A percentile compares a stretch with the other conserved stretches of the same genome.
phyloP scores from a whole-genome alignment of 495 filamentous ascomycete genomes.

The Podospora pseudoanserina region DNA sequence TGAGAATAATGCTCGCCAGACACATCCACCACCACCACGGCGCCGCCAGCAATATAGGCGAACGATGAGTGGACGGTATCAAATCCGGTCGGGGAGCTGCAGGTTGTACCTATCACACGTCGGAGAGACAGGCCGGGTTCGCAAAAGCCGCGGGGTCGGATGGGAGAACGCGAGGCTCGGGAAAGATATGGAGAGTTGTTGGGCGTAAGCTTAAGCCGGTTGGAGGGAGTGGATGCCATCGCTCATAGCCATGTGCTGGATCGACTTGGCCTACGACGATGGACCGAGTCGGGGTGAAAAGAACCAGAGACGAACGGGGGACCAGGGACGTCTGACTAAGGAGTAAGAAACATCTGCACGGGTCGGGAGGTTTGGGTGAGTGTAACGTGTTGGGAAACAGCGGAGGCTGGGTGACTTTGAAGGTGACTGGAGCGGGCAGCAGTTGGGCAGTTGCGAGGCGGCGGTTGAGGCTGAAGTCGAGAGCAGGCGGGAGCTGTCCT shows the following conservation, averaged over 20 bases:
- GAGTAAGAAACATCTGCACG: conserved; percentile 18
- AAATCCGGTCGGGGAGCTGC: conserved; percentile 78
- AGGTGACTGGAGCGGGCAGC: conserved; percentile 10
- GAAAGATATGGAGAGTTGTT: conserved; percentile 70
- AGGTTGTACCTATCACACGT: conserved; percentile 85
- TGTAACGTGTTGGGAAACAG: conserved; percentile 11
- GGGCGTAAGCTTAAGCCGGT: conserved; percentile 71
- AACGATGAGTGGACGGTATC: conserved; percentile 75
- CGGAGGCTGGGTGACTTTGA: not conserved
- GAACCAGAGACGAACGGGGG: not conserved
- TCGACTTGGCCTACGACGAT: conserved; percentile 20
- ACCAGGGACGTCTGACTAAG: conserved; percentile 13
- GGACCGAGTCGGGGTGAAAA: not conserved
- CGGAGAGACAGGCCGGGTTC: conserved; percentile 65
- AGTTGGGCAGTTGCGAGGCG: conserved; percentile 2
- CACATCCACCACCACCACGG: conserved; percentile 83
- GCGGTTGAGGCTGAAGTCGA: not conserved
- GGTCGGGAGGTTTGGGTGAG: not conserved
- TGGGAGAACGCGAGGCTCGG: conserved; percentile 59
- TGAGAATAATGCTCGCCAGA: conserved; percentile 72
- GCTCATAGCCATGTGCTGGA: conserved; percentile 45
- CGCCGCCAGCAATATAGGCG: conserved; percentile 86
- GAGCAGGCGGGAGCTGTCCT: not conserved
- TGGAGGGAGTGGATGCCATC: conserved; percentile 57
- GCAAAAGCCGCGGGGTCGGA: conserved; percentile 36